Evolutionary conservation across 768 basidiomycete genomes (phyloP).

Genomic region (Mycena albidolilacea): DNA sequence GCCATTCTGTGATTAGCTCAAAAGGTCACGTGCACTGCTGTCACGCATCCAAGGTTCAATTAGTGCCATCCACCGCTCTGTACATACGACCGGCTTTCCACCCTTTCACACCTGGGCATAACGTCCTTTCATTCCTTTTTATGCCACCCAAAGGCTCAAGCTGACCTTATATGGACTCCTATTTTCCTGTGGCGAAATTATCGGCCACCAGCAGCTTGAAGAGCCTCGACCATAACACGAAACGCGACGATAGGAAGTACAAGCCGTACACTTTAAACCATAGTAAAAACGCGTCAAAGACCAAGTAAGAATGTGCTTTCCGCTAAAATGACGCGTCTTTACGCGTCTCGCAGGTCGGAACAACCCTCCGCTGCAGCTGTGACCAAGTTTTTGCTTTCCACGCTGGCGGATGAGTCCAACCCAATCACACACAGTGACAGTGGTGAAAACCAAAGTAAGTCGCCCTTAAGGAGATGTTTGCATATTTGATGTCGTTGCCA

Average conservation of each 20-base stretch:
- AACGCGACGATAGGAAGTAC: constrained; percentile 36
- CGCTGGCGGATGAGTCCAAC: constrained; percentile 74
- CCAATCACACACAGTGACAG: constrained; percentile 86
- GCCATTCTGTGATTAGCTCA: constrained; percentile 2
- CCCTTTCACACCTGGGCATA: constrained; percentile 18
- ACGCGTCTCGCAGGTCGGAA: constrained; percentile 32
- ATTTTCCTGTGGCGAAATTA: constrained; percentile 43
- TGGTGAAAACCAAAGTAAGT: constrained; percentile 71
- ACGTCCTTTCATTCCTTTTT: constrained; percentile 28
- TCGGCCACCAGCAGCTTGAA: constrained; percentile 29
- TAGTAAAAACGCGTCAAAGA: constrained; percentile 35
- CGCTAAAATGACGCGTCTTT: constrained; percentile 27
- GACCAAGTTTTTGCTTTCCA: constrained; percentile 73
- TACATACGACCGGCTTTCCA: constrained; percentile 19
- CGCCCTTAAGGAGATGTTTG: background rate
- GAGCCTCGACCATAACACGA: constrained; percentile 23
- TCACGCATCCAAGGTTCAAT: background rate
- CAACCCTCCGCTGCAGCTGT: constrained; percentile 59
- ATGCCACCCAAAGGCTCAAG: constrained; percentile 16
- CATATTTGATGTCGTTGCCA: constrained; percentile 55
- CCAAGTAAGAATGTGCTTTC: constrained; percentile 16
- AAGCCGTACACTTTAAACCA: constrained; percentile 36
- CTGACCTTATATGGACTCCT: constrained; percentile 42
- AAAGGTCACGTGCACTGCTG: background rate
- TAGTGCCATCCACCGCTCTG: background rate